phyloP scores from a whole-genome alignment of 2,329 filamentous ascomycete genomes.

The Raffaelea albimanens region DNA sequence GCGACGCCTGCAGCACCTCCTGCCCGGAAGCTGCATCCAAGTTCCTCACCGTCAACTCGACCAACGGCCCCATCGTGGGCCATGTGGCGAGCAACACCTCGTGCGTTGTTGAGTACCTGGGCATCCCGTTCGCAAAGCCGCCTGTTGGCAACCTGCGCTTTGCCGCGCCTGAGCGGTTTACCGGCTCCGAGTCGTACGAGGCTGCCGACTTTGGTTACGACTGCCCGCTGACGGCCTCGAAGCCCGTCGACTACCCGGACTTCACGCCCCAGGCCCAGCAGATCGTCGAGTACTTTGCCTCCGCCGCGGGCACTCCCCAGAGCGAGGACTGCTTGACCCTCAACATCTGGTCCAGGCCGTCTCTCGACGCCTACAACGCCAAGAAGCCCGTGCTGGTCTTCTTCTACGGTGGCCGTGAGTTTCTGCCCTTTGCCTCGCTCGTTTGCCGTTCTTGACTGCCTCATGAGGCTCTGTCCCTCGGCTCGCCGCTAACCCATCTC shows the following conservation, averaged over 20 bases:
- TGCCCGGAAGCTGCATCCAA: background rate
- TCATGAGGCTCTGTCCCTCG: too few species aligned
- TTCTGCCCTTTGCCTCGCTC: too few species aligned
- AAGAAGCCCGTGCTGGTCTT: constrained; percentile 27
- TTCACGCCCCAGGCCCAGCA: constrained; percentile 21
- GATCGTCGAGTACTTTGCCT: constrained; percentile 15
- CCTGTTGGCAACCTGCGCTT: constrained; percentile 18
- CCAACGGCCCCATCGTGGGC: constrained; percentile 24
- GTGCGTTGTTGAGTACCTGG: constrained; percentile 27
- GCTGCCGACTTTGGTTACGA: constrained; percentile 19
- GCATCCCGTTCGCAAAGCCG: constrained; percentile 21
- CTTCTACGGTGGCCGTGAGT: constrained; percentile 25
- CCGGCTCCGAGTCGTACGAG: constrained; percentile 9
- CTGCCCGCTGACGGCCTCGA: constrained; percentile 15
- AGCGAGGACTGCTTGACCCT: constrained; percentile 29
- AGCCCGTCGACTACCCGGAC: constrained; percentile 16
- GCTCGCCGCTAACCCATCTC: too few species aligned
- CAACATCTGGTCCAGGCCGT: constrained; percentile 27
- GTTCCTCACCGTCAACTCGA: constrained; percentile 18
- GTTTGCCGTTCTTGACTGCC: too few species aligned
- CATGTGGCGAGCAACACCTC: constrained; percentile 19
- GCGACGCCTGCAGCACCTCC: background rate
- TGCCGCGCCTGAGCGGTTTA: constrained; percentile 17
- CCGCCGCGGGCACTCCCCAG: constrained; percentile 15
- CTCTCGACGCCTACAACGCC: constrained; percentile 11